Percentiles rank a stretch among this genome's conserved stretches.
Conservation (phyloP, 257 asterid species). For the Salvia miltiorrhiza region DNA sequence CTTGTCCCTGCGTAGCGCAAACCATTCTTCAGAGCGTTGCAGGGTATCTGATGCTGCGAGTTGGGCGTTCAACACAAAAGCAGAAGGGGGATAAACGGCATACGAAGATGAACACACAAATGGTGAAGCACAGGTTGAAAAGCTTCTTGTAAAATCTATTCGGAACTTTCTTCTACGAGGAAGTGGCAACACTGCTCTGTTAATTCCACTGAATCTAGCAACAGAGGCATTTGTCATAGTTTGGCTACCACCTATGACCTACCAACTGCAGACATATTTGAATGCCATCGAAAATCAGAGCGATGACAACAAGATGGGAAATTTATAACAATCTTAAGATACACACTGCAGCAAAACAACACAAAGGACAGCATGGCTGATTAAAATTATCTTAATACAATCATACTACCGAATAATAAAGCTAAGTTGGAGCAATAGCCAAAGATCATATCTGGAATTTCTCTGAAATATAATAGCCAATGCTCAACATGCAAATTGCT, state of each 20-base stretch:
- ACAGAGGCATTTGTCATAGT: conserved; percentile 63
- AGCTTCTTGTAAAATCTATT: conserved; percentile 37
- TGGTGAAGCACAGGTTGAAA: conserved; percentile 57
- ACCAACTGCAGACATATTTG: conserved; percentile 15
- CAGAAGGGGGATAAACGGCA: conserved; percentile 26
- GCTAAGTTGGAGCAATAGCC: not conserved
- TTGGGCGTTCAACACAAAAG: conserved; percentile 41
- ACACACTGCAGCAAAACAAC: not conserved
- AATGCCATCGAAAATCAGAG: conserved; percentile 20
- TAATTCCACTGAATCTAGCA: conserved; percentile 48
- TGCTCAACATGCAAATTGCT: not conserved
- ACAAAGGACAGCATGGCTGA: not conserved
- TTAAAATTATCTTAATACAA: not conserved
- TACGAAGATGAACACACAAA: conserved; percentile 32
- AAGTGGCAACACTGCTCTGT: conserved; percentile 48
- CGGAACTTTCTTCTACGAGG: conserved; percentile 38
- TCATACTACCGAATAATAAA: not conserved
- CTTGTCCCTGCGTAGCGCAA: conserved; percentile 88
- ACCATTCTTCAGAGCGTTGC: conserved; percentile 95
- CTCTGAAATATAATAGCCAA: not conserved
- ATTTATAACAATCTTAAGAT: not conserved
- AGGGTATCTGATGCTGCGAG: conserved; percentile 62
- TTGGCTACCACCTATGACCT: not conserved
- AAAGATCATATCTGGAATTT: not conserved
- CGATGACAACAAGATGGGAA: not conserved